Conservation (phyloP, 2,329 filamentous ascomycete species). For the Alternaria conjuncta region DNA sequence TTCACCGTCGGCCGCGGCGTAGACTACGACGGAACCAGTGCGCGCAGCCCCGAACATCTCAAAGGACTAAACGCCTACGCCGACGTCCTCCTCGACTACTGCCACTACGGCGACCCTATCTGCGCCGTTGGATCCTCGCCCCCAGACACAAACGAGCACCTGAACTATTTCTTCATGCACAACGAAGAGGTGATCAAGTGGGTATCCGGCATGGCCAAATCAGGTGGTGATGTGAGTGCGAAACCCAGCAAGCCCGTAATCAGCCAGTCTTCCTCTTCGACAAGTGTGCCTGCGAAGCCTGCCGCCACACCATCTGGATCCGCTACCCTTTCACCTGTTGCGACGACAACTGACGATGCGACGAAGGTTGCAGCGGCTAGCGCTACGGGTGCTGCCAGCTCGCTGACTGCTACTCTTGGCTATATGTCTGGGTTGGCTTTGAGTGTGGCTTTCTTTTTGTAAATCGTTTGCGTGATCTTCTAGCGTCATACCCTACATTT, state of each 20-base stretch:
- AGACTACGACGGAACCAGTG: conserved; percentile 27
- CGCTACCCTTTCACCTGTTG: background rate
- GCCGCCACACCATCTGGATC: conserved; percentile 1
- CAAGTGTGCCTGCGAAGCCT: conserved; percentile 8
- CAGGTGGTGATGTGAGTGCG: conserved; percentile 16
- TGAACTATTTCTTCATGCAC: conserved; percentile 59
- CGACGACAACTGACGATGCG: conserved; percentile 11
- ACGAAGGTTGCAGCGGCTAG: conserved; percentile 15
- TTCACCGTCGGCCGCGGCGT: conserved; percentile 33
- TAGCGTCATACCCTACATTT: background rate
- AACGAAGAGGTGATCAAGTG: conserved; percentile 31
- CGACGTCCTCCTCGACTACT: conserved; percentile 65
- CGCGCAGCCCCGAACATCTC: conserved; percentile 28
- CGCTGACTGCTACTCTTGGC: conserved; percentile 1
- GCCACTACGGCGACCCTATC: conserved; percentile 67
- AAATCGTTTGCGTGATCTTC: background rate
- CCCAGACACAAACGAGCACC: conserved; percentile 62
- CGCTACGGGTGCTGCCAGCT: conserved; percentile 1
- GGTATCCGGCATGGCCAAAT: conserved; percentile 25
- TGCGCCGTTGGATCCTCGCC: conserved; percentile 63
- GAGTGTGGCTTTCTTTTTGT: background rate
- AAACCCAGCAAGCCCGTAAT: conserved; percentile 14
- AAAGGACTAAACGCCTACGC: conserved; percentile 23
- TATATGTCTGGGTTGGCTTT: conserved; percentile 1
- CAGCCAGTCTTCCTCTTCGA: background rate